These are phyloP conservation scores for Chernovozyma sophiae-reginae DNA, from an alignment of 1,139 yeast genomes.

Conservation along the genomic window DNA sequence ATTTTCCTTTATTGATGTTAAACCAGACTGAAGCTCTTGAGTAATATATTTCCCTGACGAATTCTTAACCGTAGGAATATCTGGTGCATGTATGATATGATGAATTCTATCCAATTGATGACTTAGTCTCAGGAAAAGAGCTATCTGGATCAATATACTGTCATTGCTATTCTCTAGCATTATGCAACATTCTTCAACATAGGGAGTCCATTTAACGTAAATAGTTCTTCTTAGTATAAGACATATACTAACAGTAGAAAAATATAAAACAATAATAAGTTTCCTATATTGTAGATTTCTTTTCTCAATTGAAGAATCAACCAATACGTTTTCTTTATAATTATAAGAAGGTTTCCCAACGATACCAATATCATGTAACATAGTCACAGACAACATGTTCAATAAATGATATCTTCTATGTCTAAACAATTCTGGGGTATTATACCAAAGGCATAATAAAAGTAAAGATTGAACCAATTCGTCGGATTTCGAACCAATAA, in stretches of 20 bases:
- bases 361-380: conserved; percentile 75
- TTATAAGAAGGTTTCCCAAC: conserved; percentile 44
- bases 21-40: conserved; percentile 38
- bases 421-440: conserved; percentile 75
- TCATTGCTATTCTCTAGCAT: conserved; percentile 37
- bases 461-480: conserved; percentile 64
- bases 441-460: conserved; percentile 72
- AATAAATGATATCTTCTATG: conserved; percentile 74
- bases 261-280: conserved; percentile 45
- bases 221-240: conserved; percentile 50
- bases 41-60: conserved; percentile 30
- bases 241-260: conserved; percentile 49
- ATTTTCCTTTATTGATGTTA: conserved; percentile 32
- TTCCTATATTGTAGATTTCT: conserved; percentile 37
- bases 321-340: conserved; percentile 22
- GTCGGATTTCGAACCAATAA: conserved; percentile 67
- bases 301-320: conserved; percentile 17
- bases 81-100: conserved; percentile 39
- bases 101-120: conserved; percentile 63
- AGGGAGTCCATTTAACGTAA: conserved; percentile 55
- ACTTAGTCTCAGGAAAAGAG: conserved; percentile 57
- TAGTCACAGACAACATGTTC: conserved; percentile 59
- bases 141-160: conserved; percentile 36
- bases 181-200: conserved; percentile 59
- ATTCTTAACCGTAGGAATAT: conserved; percentile 18